A percentile compares a stretch with the other conserved stretches of the same genome.
These are phyloP conservation scores for Nakaseomyces bracarensis DNA, from an alignment of 1,139 yeast genomes.

Conservation along the genomic window DNA sequence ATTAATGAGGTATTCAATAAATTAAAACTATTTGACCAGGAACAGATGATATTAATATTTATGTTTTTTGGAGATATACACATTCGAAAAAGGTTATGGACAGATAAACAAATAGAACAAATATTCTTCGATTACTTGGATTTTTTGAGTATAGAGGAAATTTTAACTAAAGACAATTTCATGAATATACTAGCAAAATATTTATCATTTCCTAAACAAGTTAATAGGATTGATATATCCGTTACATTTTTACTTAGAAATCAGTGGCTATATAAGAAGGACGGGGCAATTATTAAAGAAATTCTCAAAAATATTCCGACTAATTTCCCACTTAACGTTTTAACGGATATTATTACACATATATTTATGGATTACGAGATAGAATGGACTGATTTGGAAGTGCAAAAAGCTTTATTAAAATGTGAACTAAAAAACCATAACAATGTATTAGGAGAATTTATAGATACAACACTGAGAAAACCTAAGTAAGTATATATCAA, in stretches of 20 bases:
- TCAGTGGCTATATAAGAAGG: constrained; percentile 8
- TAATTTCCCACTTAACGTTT: constrained; percentile 14
- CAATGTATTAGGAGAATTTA: constrained; percentile 11
- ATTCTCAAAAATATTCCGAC: constrained; percentile 19
- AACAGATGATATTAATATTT: constrained; percentile 14
- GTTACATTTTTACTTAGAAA: constrained; percentile 21
- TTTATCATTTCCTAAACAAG: constrained; percentile 10
- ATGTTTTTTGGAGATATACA: constrained; percentile 15
- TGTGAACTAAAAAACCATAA: constrained; percentile 15
- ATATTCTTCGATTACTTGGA: constrained; percentile 21
- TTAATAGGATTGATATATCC: constrained; percentile 12
- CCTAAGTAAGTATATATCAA: no score
- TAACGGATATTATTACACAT: constrained; percentile 15
- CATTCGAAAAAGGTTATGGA: constrained; percentile 7
- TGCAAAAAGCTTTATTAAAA: constrained; percentile 23
- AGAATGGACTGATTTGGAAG: constrained; percentile 11
- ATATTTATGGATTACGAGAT: constrained; percentile 14
- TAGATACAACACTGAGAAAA: no score
- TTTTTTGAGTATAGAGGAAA: constrained; percentile 21
- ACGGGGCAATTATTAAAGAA: constrained; percentile 10
- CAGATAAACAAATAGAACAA: constrained; percentile 12
- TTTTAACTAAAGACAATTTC: constrained; percentile 14
- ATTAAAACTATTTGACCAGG: constrained; percentile 18
- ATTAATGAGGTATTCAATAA: constrained; percentile 4
- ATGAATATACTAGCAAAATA: constrained; percentile 19